Percentiles rank a stretch among this genome's conserved stretches.
These are phyloP conservation scores for Cercospora citrullina DNA, from an alignment of 2,329 filamentous ascomycete species.

Conservation along the genomic window DNA sequence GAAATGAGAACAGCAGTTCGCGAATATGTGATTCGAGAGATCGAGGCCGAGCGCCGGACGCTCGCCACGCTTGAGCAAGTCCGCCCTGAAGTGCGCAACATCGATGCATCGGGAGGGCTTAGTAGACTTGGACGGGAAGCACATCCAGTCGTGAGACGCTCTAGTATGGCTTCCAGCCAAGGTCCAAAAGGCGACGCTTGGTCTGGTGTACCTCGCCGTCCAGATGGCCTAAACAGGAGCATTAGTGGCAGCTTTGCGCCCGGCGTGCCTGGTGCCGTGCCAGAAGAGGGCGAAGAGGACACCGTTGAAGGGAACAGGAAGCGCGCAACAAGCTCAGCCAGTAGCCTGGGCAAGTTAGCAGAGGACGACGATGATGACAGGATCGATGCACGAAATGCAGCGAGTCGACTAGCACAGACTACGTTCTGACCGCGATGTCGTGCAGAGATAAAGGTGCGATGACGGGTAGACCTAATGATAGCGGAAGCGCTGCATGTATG, in stretches of 20 bases:
- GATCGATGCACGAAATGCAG: constrained; percentile 92
- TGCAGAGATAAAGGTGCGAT: constrained; percentile 6
- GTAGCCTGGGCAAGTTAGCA: constrained; percentile 57
- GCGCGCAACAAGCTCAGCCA: constrained; percentile 51
- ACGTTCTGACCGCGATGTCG: constrained; percentile 66
- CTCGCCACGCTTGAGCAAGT: constrained; percentile 92
- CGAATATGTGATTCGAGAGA: constrained; percentile 91
- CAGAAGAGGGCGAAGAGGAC: constrained; percentile 53
- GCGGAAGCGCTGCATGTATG: neutral
- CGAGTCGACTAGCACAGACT: constrained; percentile 87
- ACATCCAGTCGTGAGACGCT: constrained; percentile 74
- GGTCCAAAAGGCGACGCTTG: constrained; percentile 97
- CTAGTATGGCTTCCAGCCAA: constrained; percentile 81
- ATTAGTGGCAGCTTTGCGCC: constrained; percentile 69
- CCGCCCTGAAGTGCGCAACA: constrained; percentile 86
- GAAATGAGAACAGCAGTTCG: constrained; percentile 81
- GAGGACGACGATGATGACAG: constrained; percentile 86
- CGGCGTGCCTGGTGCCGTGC: constrained; percentile 50
- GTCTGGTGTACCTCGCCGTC: constrained; percentile 86
- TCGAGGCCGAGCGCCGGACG: constrained; percentile 90
- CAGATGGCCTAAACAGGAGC: constrained; percentile 75
- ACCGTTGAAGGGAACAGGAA: constrained; percentile 52
- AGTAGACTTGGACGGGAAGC: constrained; percentile 85
- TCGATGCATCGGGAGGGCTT: constrained; percentile 86
- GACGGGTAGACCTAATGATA: neutral